Evolutionary conservation across 331 rosid species (phyloP).

Genomic region (Acacia concinna): DNA sequence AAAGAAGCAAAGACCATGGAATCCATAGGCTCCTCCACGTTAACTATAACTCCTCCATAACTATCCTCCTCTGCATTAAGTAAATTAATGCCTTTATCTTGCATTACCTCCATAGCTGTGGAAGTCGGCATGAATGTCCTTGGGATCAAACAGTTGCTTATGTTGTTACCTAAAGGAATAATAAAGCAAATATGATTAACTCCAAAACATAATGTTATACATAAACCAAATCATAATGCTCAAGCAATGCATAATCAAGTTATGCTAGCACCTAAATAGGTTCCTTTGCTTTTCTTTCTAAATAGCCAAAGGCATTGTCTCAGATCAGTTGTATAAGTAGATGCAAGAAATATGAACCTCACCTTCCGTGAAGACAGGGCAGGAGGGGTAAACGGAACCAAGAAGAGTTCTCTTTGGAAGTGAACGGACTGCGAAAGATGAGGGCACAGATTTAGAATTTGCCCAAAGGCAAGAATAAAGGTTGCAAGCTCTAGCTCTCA

Average conservation of each 20-base stretch:
- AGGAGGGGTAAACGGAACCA: constrained; percentile 4
- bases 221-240: not conserved
- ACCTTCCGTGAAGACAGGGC: constrained; percentile 23
- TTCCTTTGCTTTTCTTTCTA: not conserved
- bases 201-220: not conserved
- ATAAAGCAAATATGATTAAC: not conserved
- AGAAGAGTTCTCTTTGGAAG: constrained; percentile 13
- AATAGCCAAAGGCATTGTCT: not conserved
- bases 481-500: constrained; percentile 24
- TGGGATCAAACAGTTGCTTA: not conserved
- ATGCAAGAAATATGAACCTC: not conserved
- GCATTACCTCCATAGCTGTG: constrained; percentile 23
- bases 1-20: constrained; percentile 38
- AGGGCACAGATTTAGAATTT: constrained; percentile 5
- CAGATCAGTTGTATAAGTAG: not conserved
- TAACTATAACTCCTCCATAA: constrained; percentile 60
- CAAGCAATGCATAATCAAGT: not conserved
- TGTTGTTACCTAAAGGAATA: not conserved
- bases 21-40: constrained; percentile 49
- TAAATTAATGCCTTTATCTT: constrained; percentile 22
- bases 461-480: constrained; percentile 18
- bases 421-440: constrained; percentile 25
- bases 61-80: constrained; percentile 51
- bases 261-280: not conserved
- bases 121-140: constrained; percentile 22